Evolutionary conservation across 2,329 filamentous ascomycete genomes (phyloP).

Genomic region (Pestalotiopsis sp.): DNA sequence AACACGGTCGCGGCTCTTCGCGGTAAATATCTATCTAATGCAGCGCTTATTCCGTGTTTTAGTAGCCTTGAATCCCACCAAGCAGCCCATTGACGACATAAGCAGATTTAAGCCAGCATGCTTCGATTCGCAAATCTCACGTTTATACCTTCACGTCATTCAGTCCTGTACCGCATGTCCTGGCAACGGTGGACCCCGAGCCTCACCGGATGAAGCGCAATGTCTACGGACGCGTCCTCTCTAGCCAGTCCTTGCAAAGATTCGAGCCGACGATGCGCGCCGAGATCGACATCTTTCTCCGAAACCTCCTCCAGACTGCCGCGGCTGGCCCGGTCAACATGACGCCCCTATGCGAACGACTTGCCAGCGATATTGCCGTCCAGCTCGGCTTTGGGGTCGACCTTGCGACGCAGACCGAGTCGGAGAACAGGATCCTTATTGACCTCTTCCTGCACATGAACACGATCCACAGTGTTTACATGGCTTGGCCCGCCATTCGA

Average conservation of each 20-base stretch:
- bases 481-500: background rate
- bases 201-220: constrained; percentile 8
- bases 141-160: constrained; percentile 18
- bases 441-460: background rate
- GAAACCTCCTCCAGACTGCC: constrained; percentile 7
- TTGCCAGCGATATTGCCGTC: constrained; percentile 21
- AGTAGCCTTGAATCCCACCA: background rate
- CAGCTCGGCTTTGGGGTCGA: constrained; percentile 22
- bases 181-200: constrained; percentile 1
- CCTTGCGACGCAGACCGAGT: constrained; percentile 21
- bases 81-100: constrained; percentile 15
- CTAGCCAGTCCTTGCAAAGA: background rate
- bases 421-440: background rate
- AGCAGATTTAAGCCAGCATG: constrained; percentile 17
- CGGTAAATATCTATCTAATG: constrained; percentile 23
- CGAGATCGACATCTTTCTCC: constrained; percentile 10
- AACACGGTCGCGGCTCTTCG: constrained; percentile 19
- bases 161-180: constrained; percentile 15
- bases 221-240: constrained; percentile 3
- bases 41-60: constrained; percentile 7
- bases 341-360: constrained; percentile 15
- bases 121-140: constrained; percentile 19
- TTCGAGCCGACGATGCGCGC: constrained; percentile 9
- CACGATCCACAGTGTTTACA: background rate
- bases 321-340: constrained; percentile 19